Base-by-base conservation (phyloP, 768 basidiomycete genomes). In the Suillus sp. region DNA sequence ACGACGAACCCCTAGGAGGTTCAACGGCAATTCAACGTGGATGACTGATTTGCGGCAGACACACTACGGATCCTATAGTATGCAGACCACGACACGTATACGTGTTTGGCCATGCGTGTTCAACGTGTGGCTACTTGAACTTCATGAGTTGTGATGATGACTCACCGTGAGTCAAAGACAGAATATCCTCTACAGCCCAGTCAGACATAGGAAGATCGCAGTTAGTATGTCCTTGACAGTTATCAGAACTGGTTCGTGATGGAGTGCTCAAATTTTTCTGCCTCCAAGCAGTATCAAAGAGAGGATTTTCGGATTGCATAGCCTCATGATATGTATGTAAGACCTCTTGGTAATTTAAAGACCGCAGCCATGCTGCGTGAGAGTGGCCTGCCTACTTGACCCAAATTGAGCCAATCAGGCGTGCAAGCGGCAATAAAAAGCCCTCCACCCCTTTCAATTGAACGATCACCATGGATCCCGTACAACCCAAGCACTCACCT, bases 11-110 rank as follows among this genome's bases (percentile, higher is more conserved):
- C 68, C 64, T 34, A 81, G 78, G 0, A 83, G 68, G 69, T 85
- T 81, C 35, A 80, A 53, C 3, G 82, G 79, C 37, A 83, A 64
- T 40, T 76, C 76, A 63, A 75, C 69, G 25, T 64, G 32, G 11
- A 64, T 61, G 45, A 69, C 61, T 27, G 61, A 83, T 66, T 34
- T 78, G 78, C 83, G 86, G 85, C 86, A 87, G 43, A 85, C 25
- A 50, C 27, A 71, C 70, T 85, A 85, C 72, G 56, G 77, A 78
- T 16, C 78, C 80, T 48, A 83, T 78, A n/a, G 80, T 79, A 74
- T 88, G 81, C 63, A 86, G 73, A 64, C 74, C 81, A 81, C 86
- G 87, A 79, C 85, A 85, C 71, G 84, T 81, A 84, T 88, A 72
- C 76, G 77, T 78, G 77, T 71, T 35, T 42, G 53, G 43, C 62